These are phyloP conservation scores for Coemansia sp. DNA, from an alignment of 192 early-diverging fungal species.

Conservation along the genomic window DNA sequence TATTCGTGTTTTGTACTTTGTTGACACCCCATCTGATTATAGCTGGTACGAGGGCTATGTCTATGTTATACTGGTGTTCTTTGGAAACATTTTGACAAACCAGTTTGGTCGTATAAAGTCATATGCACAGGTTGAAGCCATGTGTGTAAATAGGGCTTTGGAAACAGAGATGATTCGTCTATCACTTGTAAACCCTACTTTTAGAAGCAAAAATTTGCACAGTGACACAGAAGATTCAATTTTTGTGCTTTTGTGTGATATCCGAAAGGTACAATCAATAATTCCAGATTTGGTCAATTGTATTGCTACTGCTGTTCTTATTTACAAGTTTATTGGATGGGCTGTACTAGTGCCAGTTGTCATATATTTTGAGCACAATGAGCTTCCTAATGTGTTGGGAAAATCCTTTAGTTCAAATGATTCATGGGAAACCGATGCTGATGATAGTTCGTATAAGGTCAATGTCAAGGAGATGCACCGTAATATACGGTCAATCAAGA, in stretches of 20 bases:
- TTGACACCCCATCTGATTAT: slow-evolving; percentile 14
- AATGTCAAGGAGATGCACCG: slow-evolving; percentile 9
- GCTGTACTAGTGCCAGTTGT: slow-evolving; percentile 8
- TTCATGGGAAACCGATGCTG: not conserved
- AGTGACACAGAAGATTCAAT: not conserved
- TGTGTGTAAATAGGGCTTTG: slow-evolving; percentile 1
- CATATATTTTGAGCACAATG: not conserved
- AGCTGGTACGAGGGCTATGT: slow-evolving; percentile 18
- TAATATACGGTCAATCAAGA: slow-evolving; percentile 22
- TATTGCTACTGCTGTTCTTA: not conserved
- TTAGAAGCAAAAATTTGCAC: slow-evolving; percentile 3
- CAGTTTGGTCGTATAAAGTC: not conserved
- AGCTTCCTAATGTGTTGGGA: not conserved
- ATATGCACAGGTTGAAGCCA: not conserved
- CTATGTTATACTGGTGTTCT: slow-evolving; percentile 1
- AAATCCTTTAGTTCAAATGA: not conserved
- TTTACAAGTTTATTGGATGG: slow-evolving; percentile 22
- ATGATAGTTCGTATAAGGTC: not conserved
- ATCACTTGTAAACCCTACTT: slow-evolving; percentile 8
- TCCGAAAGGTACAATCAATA: not conserved
- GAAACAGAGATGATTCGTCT: slow-evolving; percentile 25
- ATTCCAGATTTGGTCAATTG: not conserved
- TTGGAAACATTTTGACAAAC: not conserved
- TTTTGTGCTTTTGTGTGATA: not conserved
- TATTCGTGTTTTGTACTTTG: slow-evolving; percentile 11